Base-by-base conservation (phyloP, 305 asterid genomes). In the Caryopteris hybrid region DNA sequence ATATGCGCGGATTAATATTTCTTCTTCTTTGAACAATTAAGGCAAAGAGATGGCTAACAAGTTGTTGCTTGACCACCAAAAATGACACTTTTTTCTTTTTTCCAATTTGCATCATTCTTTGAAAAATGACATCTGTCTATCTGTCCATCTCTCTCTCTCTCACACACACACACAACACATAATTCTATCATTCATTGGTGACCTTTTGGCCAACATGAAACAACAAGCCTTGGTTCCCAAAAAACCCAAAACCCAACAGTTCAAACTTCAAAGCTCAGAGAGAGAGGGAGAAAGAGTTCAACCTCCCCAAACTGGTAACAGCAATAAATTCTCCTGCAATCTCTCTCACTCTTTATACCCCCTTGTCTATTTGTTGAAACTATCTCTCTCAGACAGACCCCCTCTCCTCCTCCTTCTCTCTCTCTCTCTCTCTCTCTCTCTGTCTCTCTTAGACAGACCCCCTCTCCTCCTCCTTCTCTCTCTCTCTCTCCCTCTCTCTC, bases 281-380 rank as follows among this genome's bases (percentile, higher is more conserved):
- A 57, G 41, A 17, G 17, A 61, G 33, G 34, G 63, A 70, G 39
- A 61, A 31, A 3, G 39, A 68, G 22, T 54, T n/a, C 10, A 14
- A 6, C 69, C 54, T 58, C 43, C 69, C 76, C 48, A 53, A 74
- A 42, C 55, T 55, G 53, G 77, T 4, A 46, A 67, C 61, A 68
- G 39, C 45, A 72, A 47, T 73, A 46, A 61, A 69, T 69, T 66
- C 57, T 57, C 58, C 46, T 6, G 22, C 74, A 53, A 39, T 74
- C 56, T 55, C 33, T 11, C 20, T 36, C 50, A 68, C 25, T 46
- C 39, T 74, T 52, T 48, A 61, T 69, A 47, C 25, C 47, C 31
- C 3, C 14, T 5, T 47, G 22, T 66, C 54, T 59, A 38, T 20
- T 59, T 38, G 17, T 14, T 59, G 33, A 16, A 13, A 20, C 13